Evolutionary conservation across 1,284 basidiomycete species (phyloP).

Genomic region (Rugosomyces carneus): DNA sequence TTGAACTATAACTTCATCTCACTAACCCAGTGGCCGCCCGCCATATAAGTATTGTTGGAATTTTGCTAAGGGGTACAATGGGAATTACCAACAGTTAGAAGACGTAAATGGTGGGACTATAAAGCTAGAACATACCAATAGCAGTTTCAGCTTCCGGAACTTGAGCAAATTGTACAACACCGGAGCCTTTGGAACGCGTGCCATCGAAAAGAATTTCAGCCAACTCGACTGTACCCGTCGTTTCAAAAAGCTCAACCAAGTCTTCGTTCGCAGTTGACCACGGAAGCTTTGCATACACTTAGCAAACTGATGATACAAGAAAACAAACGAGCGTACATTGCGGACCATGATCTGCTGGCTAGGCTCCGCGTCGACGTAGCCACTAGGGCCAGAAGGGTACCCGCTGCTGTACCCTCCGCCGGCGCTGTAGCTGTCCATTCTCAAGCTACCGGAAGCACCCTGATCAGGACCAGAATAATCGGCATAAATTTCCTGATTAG

Average conservation of each 20-base stretch:
- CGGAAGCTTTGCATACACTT: slow-evolving; percentile 58
- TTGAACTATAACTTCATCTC: not conserved
- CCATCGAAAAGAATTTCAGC: slow-evolving; percentile 94
- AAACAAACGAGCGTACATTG: slow-evolving; percentile 63
- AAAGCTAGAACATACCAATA: slow-evolving; percentile 51
- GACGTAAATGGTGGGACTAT: slow-evolving; percentile 1
- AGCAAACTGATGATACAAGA: not conserved
- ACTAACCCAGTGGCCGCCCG: slow-evolving; percentile 76
- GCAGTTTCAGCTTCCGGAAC: slow-evolving; percentile 89
- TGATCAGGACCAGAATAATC: slow-evolving; percentile 78
- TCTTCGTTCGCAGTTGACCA: slow-evolving; percentile 99
- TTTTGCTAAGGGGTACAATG: slow-evolving; percentile 50
- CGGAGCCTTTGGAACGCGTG: slow-evolving; percentile 86
- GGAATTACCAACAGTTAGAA: slow-evolving; percentile 3
- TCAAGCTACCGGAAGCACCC: slow-evolving; percentile 33
- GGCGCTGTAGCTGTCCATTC: slow-evolving; percentile 24
- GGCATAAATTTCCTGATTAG: slow-evolving; percentile 73
- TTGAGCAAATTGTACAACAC: slow-evolving; percentile 93
- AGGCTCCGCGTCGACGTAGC: slow-evolving; percentile 59
- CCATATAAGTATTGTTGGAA: slow-evolving; percentile 92
- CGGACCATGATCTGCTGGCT: slow-evolving; percentile 97
- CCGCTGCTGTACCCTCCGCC: slow-evolving; percentile 3
- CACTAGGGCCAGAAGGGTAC: slow-evolving; percentile 24
- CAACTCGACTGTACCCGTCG: slow-evolving; percentile 89
- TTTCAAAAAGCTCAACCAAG: slow-evolving; percentile 96